Percentiles rank a stretch among this genome's conserved stretches.
These are phyloP conservation scores for Pythium folliculosum DNA, from an alignment of 352 stramenopile species.

Conservation along the genomic window DNA sequence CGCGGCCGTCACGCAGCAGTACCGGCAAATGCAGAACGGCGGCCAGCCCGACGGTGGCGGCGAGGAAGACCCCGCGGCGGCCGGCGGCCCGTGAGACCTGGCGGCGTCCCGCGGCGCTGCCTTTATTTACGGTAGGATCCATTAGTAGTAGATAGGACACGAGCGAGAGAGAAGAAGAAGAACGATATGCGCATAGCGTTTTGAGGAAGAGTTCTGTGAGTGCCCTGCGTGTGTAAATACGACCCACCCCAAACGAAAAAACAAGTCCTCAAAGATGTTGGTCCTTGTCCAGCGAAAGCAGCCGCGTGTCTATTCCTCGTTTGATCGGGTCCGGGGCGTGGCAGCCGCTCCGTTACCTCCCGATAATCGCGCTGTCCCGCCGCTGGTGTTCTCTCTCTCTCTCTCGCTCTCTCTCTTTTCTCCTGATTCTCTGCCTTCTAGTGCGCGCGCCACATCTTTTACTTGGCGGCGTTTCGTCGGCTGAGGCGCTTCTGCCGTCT, in stretches of 20 bases:
- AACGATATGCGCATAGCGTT: constrained; percentile 9
- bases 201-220: constrained; percentile 4
- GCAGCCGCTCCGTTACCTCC: too few species aligned
- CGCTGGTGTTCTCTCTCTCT: background rate
- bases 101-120: background rate
- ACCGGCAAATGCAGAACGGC: constrained; percentile 77
- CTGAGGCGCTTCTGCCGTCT: constrained; percentile 81
- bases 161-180: background rate
- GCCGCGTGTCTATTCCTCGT: background rate
- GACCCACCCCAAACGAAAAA: background rate
- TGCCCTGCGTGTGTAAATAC: constrained; percentile 26
- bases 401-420: constrained; percentile 18
- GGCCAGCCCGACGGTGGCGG: constrained; percentile 30
- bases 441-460: constrained; percentile 15
- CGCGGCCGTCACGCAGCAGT: constrained; percentile 85
- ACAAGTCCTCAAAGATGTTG: background rate
- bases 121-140: constrained; percentile 33
- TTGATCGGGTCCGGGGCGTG: too few species aligned
- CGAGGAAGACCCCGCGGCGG: constrained; percentile 19
- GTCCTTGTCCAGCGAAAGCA: background rate
- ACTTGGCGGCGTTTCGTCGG: constrained; percentile 41
- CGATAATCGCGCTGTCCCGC: too few species aligned
- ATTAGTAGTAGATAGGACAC: constrained; percentile 25
- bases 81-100: background rate
- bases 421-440: constrained; percentile 9